Base-by-base conservation (phyloP, 1,284 basidiomycete genomes). In the Fomitopsis betulina region DNA sequence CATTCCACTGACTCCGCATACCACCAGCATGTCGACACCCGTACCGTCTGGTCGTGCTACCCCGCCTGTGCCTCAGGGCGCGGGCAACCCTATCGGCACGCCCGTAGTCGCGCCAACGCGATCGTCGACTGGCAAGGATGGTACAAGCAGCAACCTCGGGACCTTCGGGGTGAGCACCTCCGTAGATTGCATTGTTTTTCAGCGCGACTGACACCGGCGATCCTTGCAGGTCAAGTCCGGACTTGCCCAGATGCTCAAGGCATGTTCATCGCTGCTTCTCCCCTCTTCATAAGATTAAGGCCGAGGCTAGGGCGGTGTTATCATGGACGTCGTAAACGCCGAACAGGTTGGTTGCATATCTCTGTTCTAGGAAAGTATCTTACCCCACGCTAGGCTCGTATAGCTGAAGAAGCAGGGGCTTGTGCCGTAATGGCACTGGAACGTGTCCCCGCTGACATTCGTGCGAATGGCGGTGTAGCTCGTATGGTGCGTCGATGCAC, bases 361-460 rank as follows among this genome's bases (percentile, higher is more conserved):
- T 40, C 53, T 9, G 13, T 33, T 49, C 38, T 45, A 25, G 39
- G 52, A 27, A 51, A 53, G 49, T 39, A 49, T 49, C 59, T 68
- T 32, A 62, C 40, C 45, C 9, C 17, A 43, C 56, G 47, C 5
- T 56, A 95, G 87, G 96, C 96, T 60, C 89, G 93, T 63, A 96
- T 98, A 67, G 96, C 96, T 59, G 96, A 98, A 72, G 95, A 97
- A 71, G 96, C 96, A 10, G 96, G 97, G 60, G 96, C 96, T 13
- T 95, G 93, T 72, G 96, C 96, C 62, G 96, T 99, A 63, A 98
- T 99, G 96, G 94, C 94, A 13, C 82, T 96, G 8, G 94, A 98
- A 74, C 84, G 96, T 63, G 95, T 99, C 13, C 96, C 96, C 19
- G 96, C 96, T 35, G 95, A 98, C 72, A 99, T 99, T 68, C 85